Evolutionary conservation across 805 yeast species (phyloP), one percentile per base, ranked within the genome.

Genomic region (Starmerella vaccinii): DNA sequence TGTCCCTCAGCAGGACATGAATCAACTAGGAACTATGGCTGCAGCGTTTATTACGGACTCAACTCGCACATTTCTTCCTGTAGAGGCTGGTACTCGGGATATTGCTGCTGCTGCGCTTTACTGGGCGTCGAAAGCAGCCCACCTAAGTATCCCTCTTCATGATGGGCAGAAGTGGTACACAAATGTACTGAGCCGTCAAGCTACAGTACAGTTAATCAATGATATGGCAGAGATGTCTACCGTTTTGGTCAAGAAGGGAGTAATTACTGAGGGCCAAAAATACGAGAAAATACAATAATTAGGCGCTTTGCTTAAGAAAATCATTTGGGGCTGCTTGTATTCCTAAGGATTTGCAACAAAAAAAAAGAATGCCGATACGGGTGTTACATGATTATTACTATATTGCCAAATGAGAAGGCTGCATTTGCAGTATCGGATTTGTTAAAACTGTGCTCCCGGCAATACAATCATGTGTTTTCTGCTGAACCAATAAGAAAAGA

Each of bases 31-130:
- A 2, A 21, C 41, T 4, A 26, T 45, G 29, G 60, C 63, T 1
- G 54, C 54, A 1, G 18, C 49, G 18, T 71, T 65, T 49, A 49
- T 71, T 33, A 68, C 66, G 47, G 75, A 71, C 52, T 61, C 69
- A 18, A 66, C 66, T 45, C 61, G 70, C 22, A 65, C 74, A 15
- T 46, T 64, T 8, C 54, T 71, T 35, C 53, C 67, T 43, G 55
- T 69, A 42, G 54, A 62, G 19, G 60, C 60, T 55, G 55, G 66
- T 7, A 54, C 69, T 16, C 47, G 59, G 13, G 57, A 58, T 21
- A 54, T 71, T n/a, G 71, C 74, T 9, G 69, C 66, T 3, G 66
- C 67, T 0, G 67, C 73, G 18, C 47, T 69, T 18, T 63, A 62
- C 56, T 66, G 66, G 64, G 69, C 71, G 1, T 49, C 64, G 15